Percentiles rank a stretch among this genome's conserved stretches.
Evolutionary conservation across 345 rosid species (phyloP).

Genomic region (Orychophragmus violaceus): DNA sequence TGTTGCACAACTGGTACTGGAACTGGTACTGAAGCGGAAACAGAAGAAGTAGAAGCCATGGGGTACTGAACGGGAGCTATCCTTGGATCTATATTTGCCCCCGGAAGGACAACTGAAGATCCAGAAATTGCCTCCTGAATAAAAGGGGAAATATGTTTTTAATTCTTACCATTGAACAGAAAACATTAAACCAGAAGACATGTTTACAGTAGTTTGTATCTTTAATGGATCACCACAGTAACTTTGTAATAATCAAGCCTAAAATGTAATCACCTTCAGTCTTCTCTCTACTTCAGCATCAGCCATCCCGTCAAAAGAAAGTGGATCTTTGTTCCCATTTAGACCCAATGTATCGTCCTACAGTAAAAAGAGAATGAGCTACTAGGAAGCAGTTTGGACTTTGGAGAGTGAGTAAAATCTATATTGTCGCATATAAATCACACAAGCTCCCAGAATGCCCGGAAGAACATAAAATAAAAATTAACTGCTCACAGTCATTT

Average conservation of each 20-base stretch:
- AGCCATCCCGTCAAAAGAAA: constrained; percentile 75
- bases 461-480: not conserved
- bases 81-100: constrained; percentile 58
- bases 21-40: constrained; percentile 41
- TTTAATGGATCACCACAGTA: constrained; percentile 1
- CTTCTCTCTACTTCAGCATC: constrained; percentile 85
- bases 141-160: constrained; percentile 10
- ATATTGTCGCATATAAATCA: not conserved
- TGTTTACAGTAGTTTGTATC: not conserved
- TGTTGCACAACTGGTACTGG: constrained; percentile 28
- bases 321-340: constrained; percentile 68
- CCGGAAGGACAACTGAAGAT: constrained; percentile 49
- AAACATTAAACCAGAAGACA: not conserved
- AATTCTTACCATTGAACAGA: not conserved
- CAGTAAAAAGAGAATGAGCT: constrained; percentile 21
- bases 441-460: constrained; percentile 4
- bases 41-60: constrained; percentile 55
- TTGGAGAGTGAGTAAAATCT: not conserved
- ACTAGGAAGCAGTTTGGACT: constrained; percentile 6
- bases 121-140: constrained; percentile 73
- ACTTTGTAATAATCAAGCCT: not conserved
- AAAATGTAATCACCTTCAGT: constrained; percentile 50
- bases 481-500: constrained; percentile 1
- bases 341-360: constrained; percentile 70
- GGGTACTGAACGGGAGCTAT: constrained; percentile 49